Evolutionary conservation across 2,329 filamentous ascomycete species (phyloP), one percentile per base, ranked within the genome.

Genomic region (Fusarium sp.): DNA sequence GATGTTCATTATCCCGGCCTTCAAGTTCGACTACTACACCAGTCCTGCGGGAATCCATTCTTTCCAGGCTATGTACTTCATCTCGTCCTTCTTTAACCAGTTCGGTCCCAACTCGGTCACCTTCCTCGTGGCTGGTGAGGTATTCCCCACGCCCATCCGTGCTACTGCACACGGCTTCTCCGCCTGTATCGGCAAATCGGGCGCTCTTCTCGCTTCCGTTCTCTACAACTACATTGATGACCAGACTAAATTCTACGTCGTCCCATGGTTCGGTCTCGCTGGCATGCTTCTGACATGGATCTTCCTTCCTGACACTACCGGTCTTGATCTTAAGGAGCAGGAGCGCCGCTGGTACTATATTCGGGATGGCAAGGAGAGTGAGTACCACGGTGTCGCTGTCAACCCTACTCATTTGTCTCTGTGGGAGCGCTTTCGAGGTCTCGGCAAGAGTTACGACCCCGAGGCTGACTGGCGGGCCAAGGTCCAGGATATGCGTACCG

Each of bases 51-150:
- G 94, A 77, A 92, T 98, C 81, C 91, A 94, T 79, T 86, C 88
- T n/a, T 98, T 98, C 91, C 95, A 98, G 86, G 91, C 95, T 80
- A 97, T 98, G 94, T 98, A 98, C 88, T 98, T 97, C 85, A 83
- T 98, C 76, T 97, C 94, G 13, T 97, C 94, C 30, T 98, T 98
- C 87, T 98, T 98, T 91, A 98, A 98, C 88, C 95, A 98, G 82
- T 98, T 98, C 79, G 95, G 95, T 18, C 95, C 95, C 83, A 98
- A 98, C 88, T 92, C 91, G 51, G 95, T 98, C 78, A 97, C 95
- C 71, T 98, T 98, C 92, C 90, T 98, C 75, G 93, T 97, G 39
- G 95, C 95, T 47, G 95, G 94, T 47, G 95, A 98, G 82, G 94
- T 97, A n/a, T 98, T 94, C 88, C 95, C 95, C 15, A 97, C 95